A percentile compares a stretch with the other conserved stretches of the same genome.
Conservation (phyloP, 352 stramenopile genomes). For the Pythium scleroteichum region DNA sequence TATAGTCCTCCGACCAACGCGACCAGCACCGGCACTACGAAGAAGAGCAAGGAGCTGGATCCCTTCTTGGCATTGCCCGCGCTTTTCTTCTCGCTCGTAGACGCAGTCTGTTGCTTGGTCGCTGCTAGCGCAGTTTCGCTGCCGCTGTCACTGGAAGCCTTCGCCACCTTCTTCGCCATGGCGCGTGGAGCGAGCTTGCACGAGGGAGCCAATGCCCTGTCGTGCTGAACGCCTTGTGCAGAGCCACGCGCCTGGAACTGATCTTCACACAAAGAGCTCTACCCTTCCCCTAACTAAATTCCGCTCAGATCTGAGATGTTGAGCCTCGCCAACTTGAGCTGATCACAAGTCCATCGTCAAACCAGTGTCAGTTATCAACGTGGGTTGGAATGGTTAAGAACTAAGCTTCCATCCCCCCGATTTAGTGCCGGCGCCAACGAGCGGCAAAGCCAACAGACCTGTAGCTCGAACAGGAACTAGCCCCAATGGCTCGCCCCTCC, state of each 20-base stretch:
- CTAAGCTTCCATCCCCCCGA: too few relatives aligned
- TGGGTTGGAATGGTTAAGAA: too few relatives aligned
- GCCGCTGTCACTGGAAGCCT: slow-evolving; percentile 1
- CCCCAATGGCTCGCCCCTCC: slow-evolving; percentile 14
- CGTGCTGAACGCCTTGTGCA: slow-evolving; percentile 6
- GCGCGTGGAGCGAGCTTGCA: neutral
- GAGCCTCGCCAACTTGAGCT: too few relatives aligned
- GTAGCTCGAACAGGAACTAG: too few relatives aligned
- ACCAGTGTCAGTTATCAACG: neutral
- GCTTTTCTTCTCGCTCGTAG: slow-evolving; percentile 9
- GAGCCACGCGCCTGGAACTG: slow-evolving; percentile 15
- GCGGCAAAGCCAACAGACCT: too few relatives aligned
- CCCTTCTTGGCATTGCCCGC: neutral
- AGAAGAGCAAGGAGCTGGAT: slow-evolving; percentile 31
- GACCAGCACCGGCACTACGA: slow-evolving; percentile 35
- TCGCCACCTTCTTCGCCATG: slow-evolving; percentile 21
- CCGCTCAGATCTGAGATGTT: slow-evolving; percentile 2
- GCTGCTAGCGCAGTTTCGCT: slow-evolving; percentile 5
- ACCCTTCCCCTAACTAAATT: neutral
- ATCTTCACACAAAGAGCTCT: too few relatives aligned
- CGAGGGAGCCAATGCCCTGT: neutral
- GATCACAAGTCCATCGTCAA: too few relatives aligned
- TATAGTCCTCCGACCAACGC: slow-evolving; percentile 37
- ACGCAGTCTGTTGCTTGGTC: neutral
- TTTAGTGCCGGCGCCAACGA: too few relatives aligned